These are phyloP conservation scores for Hypoxylon sp. DNA, from an alignment of 2,329 filamentous ascomycete species.

Conservation along the genomic window DNA sequence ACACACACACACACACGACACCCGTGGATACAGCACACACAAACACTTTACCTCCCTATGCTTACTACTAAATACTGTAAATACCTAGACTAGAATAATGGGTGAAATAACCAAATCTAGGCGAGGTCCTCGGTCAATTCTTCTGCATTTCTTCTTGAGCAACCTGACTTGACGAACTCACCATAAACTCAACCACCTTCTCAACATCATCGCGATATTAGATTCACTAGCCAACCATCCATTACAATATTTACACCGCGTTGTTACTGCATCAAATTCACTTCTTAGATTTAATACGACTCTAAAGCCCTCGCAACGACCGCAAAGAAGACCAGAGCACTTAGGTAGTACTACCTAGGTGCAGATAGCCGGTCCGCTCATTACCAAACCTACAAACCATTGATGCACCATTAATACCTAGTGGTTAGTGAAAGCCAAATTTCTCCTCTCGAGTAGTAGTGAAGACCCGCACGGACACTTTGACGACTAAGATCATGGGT, in stretches of 20 bases:
- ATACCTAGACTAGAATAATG: conserved; percentile 1
- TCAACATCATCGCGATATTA: conserved; percentile 1
- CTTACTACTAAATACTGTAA: not conserved
- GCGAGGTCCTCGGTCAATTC: not conserved
- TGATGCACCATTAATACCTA: conserved; percentile 6
- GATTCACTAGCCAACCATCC: not conserved
- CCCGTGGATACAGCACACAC: conserved; percentile 7
- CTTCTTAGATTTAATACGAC: not conserved
- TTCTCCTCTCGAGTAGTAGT: not conserved
- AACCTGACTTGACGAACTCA: not conserved
- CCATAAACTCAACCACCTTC: not conserved
- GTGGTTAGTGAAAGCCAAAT: not conserved
- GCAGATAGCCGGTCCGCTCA: not conserved
- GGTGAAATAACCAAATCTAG: not conserved
- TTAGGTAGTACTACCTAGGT: not conserved
- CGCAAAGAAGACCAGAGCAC: not conserved
- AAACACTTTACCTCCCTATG: not conserved
- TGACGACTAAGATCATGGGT: conserved; percentile 29
- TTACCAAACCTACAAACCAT: not conserved
- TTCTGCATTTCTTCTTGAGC: not conserved
- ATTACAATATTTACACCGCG: not conserved
- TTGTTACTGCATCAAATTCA: not conserved
- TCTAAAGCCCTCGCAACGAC: not conserved
- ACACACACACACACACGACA: too few species aligned
- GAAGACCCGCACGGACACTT: not conserved